Base-by-base conservation (phyloP, 805 yeast genomes). In the Tetrapisispora namnaoensis region DNA sequence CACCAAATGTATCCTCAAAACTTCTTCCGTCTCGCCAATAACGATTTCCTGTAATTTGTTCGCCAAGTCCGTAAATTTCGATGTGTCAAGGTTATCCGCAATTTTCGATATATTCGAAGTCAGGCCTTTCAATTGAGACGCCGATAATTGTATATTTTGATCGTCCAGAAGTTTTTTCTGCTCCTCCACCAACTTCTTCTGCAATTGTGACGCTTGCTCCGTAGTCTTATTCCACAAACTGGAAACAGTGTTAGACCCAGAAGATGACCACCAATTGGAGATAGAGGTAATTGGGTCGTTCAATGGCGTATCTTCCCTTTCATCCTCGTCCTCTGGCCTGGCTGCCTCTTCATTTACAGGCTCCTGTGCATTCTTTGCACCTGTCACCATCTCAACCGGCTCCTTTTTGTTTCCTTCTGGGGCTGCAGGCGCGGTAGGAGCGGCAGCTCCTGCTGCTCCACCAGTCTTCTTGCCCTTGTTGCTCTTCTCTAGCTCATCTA, bases 261-360 rank as follows among this genome's bases (percentile, higher is more conserved):
- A 80, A 1, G 72, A 72, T 2, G 78, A 76, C 88, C 89, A 83
- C 93, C 95, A 85, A 37, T 73, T 78, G 4, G 88, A 73, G 45
- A 84, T 67, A 1, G 86, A 75, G 0, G 81, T 72, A 36, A 83
- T 74, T 16, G 90, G 88, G 57, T 82, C 88, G 51, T 72, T 65
- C 8, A 66, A 56, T 27, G 65, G 66, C 45, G 59, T 50, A 18
- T 51, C 57, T 14, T 42, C 53, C 21, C 35, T 27, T n/a, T 32
- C 40, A 18, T 51, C 49, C 53, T 50, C 49, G 52, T 53, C 61
- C 53, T 55, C 45, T 41, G 6, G 35, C 35, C 13, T 50, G 53
- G 37, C 7, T n/a, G 32, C 16, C 16, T 24, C 21, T 11, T n/a
- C 21, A 20, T 21, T 57, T 47, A 54, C 52, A 49, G 57, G 46